Conservation (phyloP, 2,329 filamentous ascomycete genomes). For the Blumeria graminis region DNA sequence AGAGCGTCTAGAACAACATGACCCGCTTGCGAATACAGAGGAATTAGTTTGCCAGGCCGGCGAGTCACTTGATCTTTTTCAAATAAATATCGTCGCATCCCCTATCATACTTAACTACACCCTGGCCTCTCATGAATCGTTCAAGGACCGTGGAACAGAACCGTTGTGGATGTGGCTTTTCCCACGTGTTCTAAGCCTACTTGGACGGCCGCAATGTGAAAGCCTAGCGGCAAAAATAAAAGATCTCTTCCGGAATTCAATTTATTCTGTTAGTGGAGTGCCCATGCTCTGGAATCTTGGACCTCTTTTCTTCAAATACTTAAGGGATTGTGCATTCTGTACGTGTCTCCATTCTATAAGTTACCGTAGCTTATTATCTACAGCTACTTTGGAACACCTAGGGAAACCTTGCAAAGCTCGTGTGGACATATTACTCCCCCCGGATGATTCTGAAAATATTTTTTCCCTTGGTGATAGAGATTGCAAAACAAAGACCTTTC, state of each 20-base stretch:
- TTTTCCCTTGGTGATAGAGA: slow-evolving; percentile 2
- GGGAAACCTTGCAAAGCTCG: slow-evolving; percentile 4
- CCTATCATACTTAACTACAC: slow-evolving; percentile 37
- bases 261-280: slow-evolving; percentile 21
- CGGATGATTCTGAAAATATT: slow-evolving; percentile 5
- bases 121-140: slow-evolving; percentile 18
- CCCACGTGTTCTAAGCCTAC: slow-evolving; percentile 30
- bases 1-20: slow-evolving; percentile 40
- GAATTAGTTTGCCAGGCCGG: slow-evolving; percentile 33
- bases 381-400: slow-evolving; percentile 12
- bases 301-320: slow-evolving; percentile 22
- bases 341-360: slow-evolving; percentile 3
- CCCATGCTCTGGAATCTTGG: slow-evolving; percentile 25
- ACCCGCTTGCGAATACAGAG: slow-evolving; percentile 35
- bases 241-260: slow-evolving; percentile 25
- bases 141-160: slow-evolving; percentile 28
- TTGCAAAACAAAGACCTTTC: not conserved
- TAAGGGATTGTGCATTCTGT: slow-evolving; percentile 19
- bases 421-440: slow-evolving; percentile 7
- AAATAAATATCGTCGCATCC: slow-evolving; percentile 49
- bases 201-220: slow-evolving; percentile 26
- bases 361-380: not conserved
- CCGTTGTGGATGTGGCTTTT: slow-evolving; percentile 42
- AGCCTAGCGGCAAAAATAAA: slow-evolving; percentile 27
- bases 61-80: slow-evolving; percentile 57